Evolutionary conservation across 768 basidiomycete genomes (phyloP).

Genomic region (Xerocomellus chrysenteron): DNA sequence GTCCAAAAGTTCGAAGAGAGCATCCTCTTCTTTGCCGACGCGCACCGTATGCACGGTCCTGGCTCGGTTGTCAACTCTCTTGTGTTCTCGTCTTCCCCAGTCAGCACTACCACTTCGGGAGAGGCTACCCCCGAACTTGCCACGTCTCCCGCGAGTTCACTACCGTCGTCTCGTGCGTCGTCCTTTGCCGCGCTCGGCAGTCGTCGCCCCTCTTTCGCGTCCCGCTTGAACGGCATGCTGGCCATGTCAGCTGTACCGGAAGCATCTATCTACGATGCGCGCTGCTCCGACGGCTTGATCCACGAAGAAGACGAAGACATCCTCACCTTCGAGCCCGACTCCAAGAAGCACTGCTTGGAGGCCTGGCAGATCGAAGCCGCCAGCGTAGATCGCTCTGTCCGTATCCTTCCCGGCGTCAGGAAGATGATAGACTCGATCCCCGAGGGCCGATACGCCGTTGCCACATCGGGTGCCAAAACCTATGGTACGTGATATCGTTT

Average conservation of each 20-base stretch:
- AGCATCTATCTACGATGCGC: conserved; percentile 21
- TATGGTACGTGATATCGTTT: conserved; percentile 46
- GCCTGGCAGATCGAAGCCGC: conserved; percentile 60
- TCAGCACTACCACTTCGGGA: conserved; percentile 31
- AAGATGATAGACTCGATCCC: conserved; percentile 66
- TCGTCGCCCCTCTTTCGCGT: conserved; percentile 49
- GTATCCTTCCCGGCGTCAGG: conserved; percentile 69
- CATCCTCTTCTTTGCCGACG: conserved; percentile 67
- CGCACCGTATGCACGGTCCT: conserved; percentile 45
- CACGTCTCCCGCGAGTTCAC: conserved; percentile 37
- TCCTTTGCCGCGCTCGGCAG: conserved; percentile 36
- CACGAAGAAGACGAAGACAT: conserved; percentile 38
- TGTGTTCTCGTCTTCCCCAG: neutral
- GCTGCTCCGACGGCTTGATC: conserved; percentile 28
- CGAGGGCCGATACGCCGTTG: conserved; percentile 64
- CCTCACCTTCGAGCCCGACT: conserved; percentile 24
- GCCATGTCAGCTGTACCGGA: conserved; percentile 37
- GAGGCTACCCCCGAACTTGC: conserved; percentile 42
- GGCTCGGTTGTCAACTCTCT: conserved; percentile 33
- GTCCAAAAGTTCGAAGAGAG: conserved; percentile 62
- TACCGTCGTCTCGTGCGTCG: conserved; percentile 43
- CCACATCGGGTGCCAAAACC: conserved; percentile 72
- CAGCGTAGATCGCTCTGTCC: conserved; percentile 59
- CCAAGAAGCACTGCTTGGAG: conserved; percentile 35
- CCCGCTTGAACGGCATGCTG: conserved; percentile 41